Evolutionary conservation across 371 early-diverging fungal species (phyloP), one percentile per base, ranked within the genome.

Genomic region (Mucor indicus): DNA sequence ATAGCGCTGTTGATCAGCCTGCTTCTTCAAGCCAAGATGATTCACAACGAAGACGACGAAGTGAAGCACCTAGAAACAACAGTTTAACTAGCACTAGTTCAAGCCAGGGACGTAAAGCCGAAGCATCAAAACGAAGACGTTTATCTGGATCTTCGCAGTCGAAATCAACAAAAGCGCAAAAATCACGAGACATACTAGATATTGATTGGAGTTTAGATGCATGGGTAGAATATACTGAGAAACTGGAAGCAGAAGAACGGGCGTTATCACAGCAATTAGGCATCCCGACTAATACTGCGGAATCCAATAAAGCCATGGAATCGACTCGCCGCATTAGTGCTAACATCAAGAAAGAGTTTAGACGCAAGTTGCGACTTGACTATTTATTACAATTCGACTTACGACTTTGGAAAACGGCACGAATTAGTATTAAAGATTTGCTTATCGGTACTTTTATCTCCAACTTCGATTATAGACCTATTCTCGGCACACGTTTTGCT

Each of bases 331-430:
- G 57, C 20, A 38, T 42, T 49, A 44, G 64, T 30, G 20, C 39
- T 1, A 25, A 49, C 9, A 20, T 73, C 23, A 61, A 56, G 24
- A 55, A 55, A n/a, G 67, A 72, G 38, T 76, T 68, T 50, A 65
- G 41, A 23, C 62, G 67, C 40, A 84, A 77, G 39, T 50, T 80
- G 23, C 70, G 95, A 25, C 64, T 94, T 10, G 95, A 95, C 62
- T 87, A 88, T 69, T 69, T 95, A 19, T 66, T 96, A 44, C 69
- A 82, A 17, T 85, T 85, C 36, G 98, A 96, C 50, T 56, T 86
- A 44, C 84, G 89, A 48, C 69, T 96, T 37, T 96, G 96, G 98
- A 95, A 95, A 56, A 69, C 82, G 13, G 84, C 91, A 4, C 81
- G 95, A 38, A 73, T 80, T 35, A 76, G 80, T 12, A 67, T 95